Base-by-base conservation (phyloP, 148 eudicot genomes). In the Rhododendron vialii region DNA sequence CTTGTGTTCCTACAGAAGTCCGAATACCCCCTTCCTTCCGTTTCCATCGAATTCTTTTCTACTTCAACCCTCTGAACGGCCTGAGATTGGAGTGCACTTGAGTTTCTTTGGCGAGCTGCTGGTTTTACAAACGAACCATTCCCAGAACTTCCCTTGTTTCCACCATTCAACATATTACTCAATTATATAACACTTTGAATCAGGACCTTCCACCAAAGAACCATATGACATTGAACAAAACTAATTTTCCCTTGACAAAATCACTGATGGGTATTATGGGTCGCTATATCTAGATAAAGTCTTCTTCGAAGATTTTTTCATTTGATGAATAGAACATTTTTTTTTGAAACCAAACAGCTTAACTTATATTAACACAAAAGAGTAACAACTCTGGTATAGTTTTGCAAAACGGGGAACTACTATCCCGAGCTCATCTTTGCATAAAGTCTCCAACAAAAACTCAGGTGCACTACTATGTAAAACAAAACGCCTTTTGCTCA, bases 1-100 rank as follows among this genome's bases (percentile, higher is more conserved):
- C 90, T 92, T 65, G 90, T 86, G 84, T 92, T 92, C 87, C 93
- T 85, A 59, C 88, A 88, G 1, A 89, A 85, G 22, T 89, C 92
- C 9, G 90, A 89, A 78, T 86, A 88, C 13, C 87, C 88, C 86
- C 88, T 90, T 73, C 91, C 92, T 38, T 88, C 92, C 77, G 85
- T 90, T 84, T 91, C 88, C 87, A 82, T 85, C 18, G 51, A 67
- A 76, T 67, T 53, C 82, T 73, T 85, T 80, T 84, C 86, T 26
- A 20, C 55, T 43, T 87, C 83, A 76, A 48, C 15, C 12, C 84
- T 55, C 30, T 86, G 51, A 83, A 83, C 86, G 12, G 0, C 65
- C 28, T 80, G 75, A 80, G 81, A 9, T 30, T 38, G 57, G 28
- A 71, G 22, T 33, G 51, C 55, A 57, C 13, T 35, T 35, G 48